phyloP scores from a whole-genome alignment of 768 basidiomycete species.

The Boletus reticuloceps region DNA sequence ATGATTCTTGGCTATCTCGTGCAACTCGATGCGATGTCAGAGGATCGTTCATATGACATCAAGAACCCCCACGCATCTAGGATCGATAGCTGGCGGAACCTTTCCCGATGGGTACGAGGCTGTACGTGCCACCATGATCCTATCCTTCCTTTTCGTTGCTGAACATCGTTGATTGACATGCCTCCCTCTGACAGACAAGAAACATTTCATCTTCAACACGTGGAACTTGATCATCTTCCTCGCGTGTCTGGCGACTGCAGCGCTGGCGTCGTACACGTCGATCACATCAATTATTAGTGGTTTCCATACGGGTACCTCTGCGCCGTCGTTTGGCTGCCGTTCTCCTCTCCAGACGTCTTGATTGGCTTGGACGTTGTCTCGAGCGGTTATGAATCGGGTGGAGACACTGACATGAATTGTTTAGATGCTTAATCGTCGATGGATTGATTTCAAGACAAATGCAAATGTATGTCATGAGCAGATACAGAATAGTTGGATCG shows the following conservation, averaged over 20 bases:
- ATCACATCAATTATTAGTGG: conserved; percentile 42
- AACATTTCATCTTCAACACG: conserved; percentile 44
- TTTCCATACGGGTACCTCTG: conserved; percentile 38
- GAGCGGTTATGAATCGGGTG: too few species aligned
- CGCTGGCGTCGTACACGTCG: conserved; percentile 44
- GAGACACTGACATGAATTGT: too few species aligned
- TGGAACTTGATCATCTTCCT: conserved; percentile 49
- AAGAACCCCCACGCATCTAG: conserved; percentile 24
- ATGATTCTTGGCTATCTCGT: conserved; percentile 32
- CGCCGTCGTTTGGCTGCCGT: conserved; percentile 54
- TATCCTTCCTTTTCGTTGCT: too few species aligned
- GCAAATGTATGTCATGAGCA: too few species aligned
- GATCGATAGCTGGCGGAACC: conserved; percentile 27
- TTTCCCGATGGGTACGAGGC: conserved; percentile 31
- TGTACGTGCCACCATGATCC: conserved; percentile 16
- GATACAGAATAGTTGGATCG: too few species aligned
- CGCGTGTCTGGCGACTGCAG: conserved; percentile 49
- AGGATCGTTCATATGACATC: conserved; percentile 26
- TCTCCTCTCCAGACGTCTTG: conserved; percentile 33
- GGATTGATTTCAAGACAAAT: too few species aligned
- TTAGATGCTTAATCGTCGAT: too few species aligned
- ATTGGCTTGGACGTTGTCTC: not conserved
- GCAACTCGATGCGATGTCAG: conserved; percentile 26
- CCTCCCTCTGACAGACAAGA: conserved; percentile 8
- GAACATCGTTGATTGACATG: conserved; percentile 4